Percentiles rank a stretch among this genome's conserved stretches.
phyloP scores from a whole-genome alignment of 2,329 filamentous ascomycete genomes.

The Parastagonospora avenae region DNA sequence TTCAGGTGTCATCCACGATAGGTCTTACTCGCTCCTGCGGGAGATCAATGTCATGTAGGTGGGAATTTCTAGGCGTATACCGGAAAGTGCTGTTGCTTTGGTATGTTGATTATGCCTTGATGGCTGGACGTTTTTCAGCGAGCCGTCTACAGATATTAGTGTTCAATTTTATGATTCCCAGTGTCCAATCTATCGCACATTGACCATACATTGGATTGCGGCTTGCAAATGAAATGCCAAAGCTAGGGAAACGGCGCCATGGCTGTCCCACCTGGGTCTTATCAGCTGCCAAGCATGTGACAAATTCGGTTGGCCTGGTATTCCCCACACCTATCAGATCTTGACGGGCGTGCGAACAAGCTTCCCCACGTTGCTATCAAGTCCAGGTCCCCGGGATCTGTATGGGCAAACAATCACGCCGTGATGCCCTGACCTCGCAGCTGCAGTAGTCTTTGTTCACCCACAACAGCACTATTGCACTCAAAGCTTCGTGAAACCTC shows the following conservation, averaged over 20 bases:
- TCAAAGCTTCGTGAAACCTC: not conserved
- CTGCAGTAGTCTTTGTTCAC: not conserved
- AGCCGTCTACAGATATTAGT: slow-evolving; percentile 10
- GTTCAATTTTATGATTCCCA: slow-evolving; percentile 17
- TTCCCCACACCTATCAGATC: slow-evolving; percentile 24
- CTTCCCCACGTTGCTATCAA: slow-evolving; percentile 31
- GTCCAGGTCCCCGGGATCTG: not conserved
- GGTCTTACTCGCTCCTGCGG: not conserved
- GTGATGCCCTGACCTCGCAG: slow-evolving; percentile 2
- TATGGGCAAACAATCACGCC: not conserved
- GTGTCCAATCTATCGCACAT: slow-evolving; percentile 1
- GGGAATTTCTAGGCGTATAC: not conserved
- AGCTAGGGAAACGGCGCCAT: not conserved
- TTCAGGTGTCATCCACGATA: slow-evolving; percentile 3
- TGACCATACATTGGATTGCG: not conserved
- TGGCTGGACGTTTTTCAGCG: slow-evolving; percentile 9
- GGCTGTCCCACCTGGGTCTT: slow-evolving; percentile 5
- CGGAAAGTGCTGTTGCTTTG: not conserved
- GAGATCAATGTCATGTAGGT: not conserved
- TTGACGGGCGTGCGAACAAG: slow-evolving; percentile 21
- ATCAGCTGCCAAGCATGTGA: slow-evolving; percentile 30
- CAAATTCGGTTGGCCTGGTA: slow-evolving; percentile 26
- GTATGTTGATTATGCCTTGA: slow-evolving; percentile 1
- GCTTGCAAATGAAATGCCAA: too few relatives aligned
- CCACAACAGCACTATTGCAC: too few relatives aligned